phyloP scores from a whole-genome alignment of 441 rosid species.

The Syzygium syzygioides region DNA sequence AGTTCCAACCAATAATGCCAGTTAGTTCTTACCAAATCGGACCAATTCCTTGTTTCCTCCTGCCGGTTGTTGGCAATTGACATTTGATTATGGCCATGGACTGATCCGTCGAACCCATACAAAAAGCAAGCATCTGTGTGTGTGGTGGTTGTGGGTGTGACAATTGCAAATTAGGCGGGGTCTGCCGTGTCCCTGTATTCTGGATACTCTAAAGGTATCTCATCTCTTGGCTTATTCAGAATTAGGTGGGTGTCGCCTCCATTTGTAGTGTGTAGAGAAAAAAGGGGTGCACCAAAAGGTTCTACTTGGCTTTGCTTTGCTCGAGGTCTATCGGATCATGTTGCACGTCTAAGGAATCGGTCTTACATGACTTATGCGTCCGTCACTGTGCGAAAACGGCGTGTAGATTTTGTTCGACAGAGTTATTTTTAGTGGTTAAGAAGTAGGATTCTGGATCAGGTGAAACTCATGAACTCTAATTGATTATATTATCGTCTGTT shows the following conservation, averaged over 20 bases:
- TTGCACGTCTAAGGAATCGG: neutral
- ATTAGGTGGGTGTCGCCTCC: neutral
- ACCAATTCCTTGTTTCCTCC: neutral
- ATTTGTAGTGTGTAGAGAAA: neutral
- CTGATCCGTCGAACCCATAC: neutral
- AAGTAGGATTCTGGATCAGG: neutral
- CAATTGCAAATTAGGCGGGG: neutral
- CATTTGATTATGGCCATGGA: neutral
- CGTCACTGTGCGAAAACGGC: neutral
- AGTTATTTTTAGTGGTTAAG: neutral
- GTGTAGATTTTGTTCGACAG: fast-evolving
- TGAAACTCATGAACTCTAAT: neutral
- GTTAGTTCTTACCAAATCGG: neutral
- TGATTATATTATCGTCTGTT: neutral
- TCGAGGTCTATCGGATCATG: neutral
- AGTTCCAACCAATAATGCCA: neutral
- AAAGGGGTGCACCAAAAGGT: neutral
- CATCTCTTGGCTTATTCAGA: neutral
- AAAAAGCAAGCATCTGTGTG: neutral
- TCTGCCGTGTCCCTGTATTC: neutral
- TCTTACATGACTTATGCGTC: neutral
- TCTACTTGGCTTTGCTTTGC: neutral
- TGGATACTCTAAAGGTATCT: neutral
- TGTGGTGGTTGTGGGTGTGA: neutral
- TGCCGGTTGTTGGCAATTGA: neutral